These are phyloP conservation scores for Cyberlindnera americana DNA, from an alignment of 805 yeast species.

Conservation along the genomic window DNA sequence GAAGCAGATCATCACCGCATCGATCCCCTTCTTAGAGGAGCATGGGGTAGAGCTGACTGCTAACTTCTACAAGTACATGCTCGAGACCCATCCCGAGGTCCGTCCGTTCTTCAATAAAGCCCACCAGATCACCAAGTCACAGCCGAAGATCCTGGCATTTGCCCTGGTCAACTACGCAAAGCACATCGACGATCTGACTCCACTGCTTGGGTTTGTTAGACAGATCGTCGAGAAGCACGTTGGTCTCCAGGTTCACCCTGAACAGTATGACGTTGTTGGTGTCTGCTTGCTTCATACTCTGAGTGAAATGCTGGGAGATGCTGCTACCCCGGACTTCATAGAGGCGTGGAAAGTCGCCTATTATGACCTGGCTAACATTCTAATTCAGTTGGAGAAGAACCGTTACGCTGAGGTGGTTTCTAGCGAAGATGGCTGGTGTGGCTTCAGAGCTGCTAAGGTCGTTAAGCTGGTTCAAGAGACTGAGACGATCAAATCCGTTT, in stretches of 20 bases:
- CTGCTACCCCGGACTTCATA: slow-evolving; percentile 56
- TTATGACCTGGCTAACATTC: slow-evolving; percentile 54
- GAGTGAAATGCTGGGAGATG: slow-evolving; percentile 48
- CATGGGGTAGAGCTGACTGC: slow-evolving; percentile 54
- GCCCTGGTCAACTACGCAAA: slow-evolving; percentile 60
- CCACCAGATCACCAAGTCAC: slow-evolving; percentile 51
- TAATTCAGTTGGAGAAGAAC: slow-evolving; percentile 51
- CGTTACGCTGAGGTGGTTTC: slow-evolving; percentile 36
- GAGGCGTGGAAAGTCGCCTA: slow-evolving; percentile 68
- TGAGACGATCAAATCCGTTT: slow-evolving; percentile 46
- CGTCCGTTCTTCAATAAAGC: slow-evolving; percentile 57
- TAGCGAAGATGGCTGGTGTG: slow-evolving; percentile 49
- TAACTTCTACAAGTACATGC: slow-evolving; percentile 53
- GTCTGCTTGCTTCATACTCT: slow-evolving; percentile 51
- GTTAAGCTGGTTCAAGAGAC: slow-evolving; percentile 41
- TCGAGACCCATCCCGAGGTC: slow-evolving; percentile 49
- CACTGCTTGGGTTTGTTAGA: slow-evolving; percentile 49
- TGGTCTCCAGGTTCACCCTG: slow-evolving; percentile 58
- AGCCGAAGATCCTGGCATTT: slow-evolving; percentile 62
- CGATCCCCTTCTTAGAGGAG: slow-evolving; percentile 53
- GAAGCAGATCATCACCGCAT: slow-evolving; percentile 38
- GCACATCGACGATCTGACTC: slow-evolving; percentile 55
- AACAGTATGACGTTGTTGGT: slow-evolving; percentile 68
- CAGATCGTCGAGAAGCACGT: slow-evolving; percentile 65
- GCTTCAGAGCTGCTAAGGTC: slow-evolving; percentile 51